These are phyloP conservation scores for Zygosaccharomyces gambellarensis DNA, from an alignment of 805 yeast species.

Conservation along the genomic window DNA sequence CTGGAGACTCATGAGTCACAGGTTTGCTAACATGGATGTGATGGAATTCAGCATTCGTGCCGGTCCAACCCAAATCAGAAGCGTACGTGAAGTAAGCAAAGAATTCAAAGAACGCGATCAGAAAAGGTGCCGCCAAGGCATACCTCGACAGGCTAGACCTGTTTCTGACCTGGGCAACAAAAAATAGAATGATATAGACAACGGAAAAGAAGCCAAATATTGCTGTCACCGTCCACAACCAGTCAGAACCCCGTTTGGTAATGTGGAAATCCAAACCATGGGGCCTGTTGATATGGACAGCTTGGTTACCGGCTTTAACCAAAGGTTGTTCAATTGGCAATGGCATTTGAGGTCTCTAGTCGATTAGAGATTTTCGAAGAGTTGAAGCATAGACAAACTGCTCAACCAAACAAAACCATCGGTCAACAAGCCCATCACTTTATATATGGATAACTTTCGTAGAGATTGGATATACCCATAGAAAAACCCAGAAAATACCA, in stretches of 20 bases:
- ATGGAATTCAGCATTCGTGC: conserved; percentile 38
- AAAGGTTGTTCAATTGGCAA: neutral
- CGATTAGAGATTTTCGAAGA: neutral
- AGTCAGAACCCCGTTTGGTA: conserved; percentile 57
- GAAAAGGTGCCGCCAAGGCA: conserved; percentile 30
- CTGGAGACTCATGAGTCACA: conserved; percentile 20
- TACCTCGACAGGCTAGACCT: conserved; percentile 12
- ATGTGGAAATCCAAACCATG: conserved; percentile 45
- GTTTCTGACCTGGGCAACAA: conserved; percentile 13
- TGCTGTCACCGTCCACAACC: conserved; percentile 62
- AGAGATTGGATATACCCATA: neutral
- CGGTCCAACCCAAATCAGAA: conserved; percentile 44
- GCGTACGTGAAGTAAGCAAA: conserved; percentile 43
- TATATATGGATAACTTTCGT: neutral
- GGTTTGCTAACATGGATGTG: conserved; percentile 34
- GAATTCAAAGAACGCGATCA: conserved; percentile 37
- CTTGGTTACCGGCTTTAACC: conserved; percentile 35
- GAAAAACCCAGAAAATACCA: neutral
- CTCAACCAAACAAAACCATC: neutral
- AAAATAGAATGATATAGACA: conserved; percentile 14
- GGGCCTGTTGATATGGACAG: conserved; percentile 42
- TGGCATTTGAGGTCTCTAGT: neutral
- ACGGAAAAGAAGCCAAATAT: conserved; percentile 14
- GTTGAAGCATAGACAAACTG: neutral
- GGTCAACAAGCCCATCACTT: neutral